These are phyloP conservation scores for Nevesoporus exiguus DNA, from an alignment of 768 basidiomycete species.

Conservation along the genomic window DNA sequence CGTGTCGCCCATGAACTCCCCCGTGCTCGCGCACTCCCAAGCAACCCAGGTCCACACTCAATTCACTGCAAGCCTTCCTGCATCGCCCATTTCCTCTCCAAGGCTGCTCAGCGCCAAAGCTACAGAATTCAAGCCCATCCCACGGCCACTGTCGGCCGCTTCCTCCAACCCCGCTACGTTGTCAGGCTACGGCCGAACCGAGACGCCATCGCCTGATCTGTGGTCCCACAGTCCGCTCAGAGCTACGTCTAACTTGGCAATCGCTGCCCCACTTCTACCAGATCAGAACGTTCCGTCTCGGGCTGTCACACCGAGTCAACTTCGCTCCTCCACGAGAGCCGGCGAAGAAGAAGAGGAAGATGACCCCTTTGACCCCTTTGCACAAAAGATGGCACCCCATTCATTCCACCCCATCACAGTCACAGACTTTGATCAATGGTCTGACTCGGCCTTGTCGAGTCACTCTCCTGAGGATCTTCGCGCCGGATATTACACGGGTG, in stretches of 20 bases:
- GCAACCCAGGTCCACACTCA: slow-evolving; percentile 55
- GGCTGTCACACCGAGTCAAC: slow-evolving; percentile 65
- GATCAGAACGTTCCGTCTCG: slow-evolving; percentile 53
- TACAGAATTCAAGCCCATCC: slow-evolving; percentile 82
- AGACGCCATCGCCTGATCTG: slow-evolving; percentile 86
- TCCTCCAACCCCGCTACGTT: slow-evolving; percentile 51
- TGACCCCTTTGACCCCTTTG: slow-evolving; percentile 81
- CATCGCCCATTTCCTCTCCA: slow-evolving; percentile 83
- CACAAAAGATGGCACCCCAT: slow-evolving; percentile 40
- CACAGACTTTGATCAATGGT: slow-evolving; percentile 62
- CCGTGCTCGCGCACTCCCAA: slow-evolving; percentile 56
- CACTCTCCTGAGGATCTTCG: slow-evolving; percentile 52
- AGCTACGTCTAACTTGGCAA: slow-evolving; percentile 81
- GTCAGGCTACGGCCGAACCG: slow-evolving; percentile 50
- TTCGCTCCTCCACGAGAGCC: slow-evolving; percentile 60
- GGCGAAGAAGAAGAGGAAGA: slow-evolving; percentile 71
- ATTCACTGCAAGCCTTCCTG: slow-evolving; percentile 76
- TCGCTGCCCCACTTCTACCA: slow-evolving; percentile 84
- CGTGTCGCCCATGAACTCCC: slow-evolving; percentile 61
- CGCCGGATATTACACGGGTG: slow-evolving; percentile 28
- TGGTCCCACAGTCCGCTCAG: slow-evolving; percentile 76
- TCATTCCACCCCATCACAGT: slow-evolving; percentile 62
- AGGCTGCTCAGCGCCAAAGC: slow-evolving; percentile 88
- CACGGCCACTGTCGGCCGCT: slow-evolving; percentile 72
- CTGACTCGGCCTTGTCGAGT: slow-evolving; percentile 50